phyloP scores from a whole-genome alignment of 1,139 yeast genomes.

The Hyphopichia fennica region DNA sequence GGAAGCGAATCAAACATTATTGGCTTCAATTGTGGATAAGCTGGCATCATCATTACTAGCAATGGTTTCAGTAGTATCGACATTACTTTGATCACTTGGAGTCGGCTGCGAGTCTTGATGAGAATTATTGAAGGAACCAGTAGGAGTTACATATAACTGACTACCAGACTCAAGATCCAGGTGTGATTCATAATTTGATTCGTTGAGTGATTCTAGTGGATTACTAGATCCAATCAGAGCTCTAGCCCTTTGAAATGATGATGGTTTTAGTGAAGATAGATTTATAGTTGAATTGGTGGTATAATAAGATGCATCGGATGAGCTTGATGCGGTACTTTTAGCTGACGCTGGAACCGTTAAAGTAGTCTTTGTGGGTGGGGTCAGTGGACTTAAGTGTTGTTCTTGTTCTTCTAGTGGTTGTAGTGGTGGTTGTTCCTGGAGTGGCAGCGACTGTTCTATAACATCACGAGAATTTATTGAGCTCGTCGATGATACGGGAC shows the following conservation, averaged over 20 bases:
- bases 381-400: no score
- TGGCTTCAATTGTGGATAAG: slow-evolving; percentile 3
- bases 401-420: no score
- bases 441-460: not conserved
- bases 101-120: not conserved
- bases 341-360: not conserved
- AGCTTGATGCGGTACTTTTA: not conserved
- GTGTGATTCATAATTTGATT: not conserved
- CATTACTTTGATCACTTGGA: not conserved
- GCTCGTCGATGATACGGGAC: slow-evolving; percentile 1
- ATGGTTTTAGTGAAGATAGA: not conserved
- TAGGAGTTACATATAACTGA: not conserved
- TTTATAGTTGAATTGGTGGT: not conserved
- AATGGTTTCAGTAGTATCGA: not conserved
- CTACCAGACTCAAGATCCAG: slow-evolving; percentile 17
- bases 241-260: not conserved
- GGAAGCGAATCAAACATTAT: not conserved
- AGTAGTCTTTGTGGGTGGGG: not conserved
- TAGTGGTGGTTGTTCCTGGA: no score
- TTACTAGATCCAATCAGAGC: not conserved
- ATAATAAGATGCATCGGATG: not conserved
- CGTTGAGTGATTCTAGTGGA: not conserved
- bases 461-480: slow-evolving; percentile 1
- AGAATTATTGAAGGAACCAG: not conserved
- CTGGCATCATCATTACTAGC: slow-evolving; percentile 5